phyloP scores from a whole-genome alignment of 108 stramenopile species.

The Tribonema minus region DNA sequence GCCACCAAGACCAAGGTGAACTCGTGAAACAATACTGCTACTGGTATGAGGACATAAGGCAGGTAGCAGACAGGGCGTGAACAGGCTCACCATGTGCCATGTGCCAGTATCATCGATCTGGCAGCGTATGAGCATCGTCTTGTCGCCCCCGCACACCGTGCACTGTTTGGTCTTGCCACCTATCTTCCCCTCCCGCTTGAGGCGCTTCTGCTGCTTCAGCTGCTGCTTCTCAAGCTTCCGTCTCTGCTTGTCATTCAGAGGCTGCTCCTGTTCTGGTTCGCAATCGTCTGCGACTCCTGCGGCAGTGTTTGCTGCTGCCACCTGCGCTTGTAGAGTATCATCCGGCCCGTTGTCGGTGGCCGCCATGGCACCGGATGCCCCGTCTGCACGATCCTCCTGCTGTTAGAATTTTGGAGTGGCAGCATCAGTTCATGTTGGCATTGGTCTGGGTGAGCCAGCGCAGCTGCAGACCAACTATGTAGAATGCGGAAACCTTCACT shows the following conservation, averaged over 20 bases:
- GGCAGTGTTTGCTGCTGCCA: background rate
- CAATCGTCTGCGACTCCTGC: background rate
- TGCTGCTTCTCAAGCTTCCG: background rate
- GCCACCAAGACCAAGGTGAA: no score
- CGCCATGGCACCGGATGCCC: no score
- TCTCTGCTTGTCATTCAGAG: background rate
- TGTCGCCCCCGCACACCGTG: conserved; percentile 9
- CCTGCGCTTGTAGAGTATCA: no score
- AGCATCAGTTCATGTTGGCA: no score
- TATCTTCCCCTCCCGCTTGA: background rate
- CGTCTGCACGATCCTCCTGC: no score
- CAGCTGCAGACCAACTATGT: no score
- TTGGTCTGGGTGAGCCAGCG: no score
- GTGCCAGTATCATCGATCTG: conserved; percentile 54
- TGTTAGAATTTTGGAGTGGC: no score
- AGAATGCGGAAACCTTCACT: no score
- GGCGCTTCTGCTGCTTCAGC: background rate
- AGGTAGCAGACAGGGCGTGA: no score
- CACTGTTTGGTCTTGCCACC: background rate
- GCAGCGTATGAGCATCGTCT: conserved; percentile 67
- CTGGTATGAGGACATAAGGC: no score
- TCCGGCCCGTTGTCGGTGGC: background rate
- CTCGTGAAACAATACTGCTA: no score
- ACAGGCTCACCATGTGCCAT: conserved; percentile 78
- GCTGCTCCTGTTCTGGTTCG: background rate